Evolutionary conservation across 2,329 filamentous ascomycete species (phyloP).

Genomic region (Pyrenochaeta sp.): DNA sequence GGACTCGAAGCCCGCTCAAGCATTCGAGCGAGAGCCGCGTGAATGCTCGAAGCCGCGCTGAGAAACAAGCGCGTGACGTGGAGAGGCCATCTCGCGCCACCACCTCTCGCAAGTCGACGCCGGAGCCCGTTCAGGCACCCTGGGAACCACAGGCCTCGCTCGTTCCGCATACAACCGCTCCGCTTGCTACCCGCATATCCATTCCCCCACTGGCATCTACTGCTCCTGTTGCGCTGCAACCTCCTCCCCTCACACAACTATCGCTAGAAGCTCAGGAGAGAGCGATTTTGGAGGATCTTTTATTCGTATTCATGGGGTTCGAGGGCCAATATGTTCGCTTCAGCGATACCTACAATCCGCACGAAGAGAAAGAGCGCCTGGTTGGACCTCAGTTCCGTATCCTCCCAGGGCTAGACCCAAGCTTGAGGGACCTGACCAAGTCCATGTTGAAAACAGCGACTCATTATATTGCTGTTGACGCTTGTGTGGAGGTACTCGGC

Average conservation of each 20-base stretch:
- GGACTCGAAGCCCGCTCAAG: slow-evolving; percentile 49
- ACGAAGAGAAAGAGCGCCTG: slow-evolving; percentile 84
- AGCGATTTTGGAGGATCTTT: slow-evolving; percentile 84
- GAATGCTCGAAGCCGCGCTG: slow-evolving; percentile 40
- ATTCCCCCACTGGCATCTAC: slow-evolving; percentile 68
- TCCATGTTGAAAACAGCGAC: slow-evolving; percentile 95
- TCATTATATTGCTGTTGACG: slow-evolving; percentile 88
- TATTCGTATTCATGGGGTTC: slow-evolving; percentile 97
- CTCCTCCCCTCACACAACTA: slow-evolving; percentile 72
- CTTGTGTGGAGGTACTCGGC: slow-evolving; percentile 94
- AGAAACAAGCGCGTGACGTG: slow-evolving; percentile 37
- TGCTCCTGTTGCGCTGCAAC: slow-evolving; percentile 73
- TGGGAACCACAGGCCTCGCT: slow-evolving; percentile 86
- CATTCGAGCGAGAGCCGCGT: slow-evolving; percentile 40
- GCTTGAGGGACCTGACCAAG: slow-evolving; percentile 82
- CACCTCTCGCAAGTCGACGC: slow-evolving; percentile 27
- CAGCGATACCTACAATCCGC: slow-evolving; percentile 79
- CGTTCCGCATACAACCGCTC: slow-evolving; percentile 72
- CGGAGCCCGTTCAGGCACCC: slow-evolving; percentile 45
- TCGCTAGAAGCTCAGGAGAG: slow-evolving; percentile 84
- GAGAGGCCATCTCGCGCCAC: slow-evolving; percentile 32
- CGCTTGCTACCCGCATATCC: slow-evolving; percentile 73
- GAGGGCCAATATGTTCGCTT: slow-evolving; percentile 98
- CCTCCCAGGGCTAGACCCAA: slow-evolving; percentile 84
- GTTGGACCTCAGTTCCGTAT: slow-evolving; percentile 83